Evolutionary conservation across 352 stramenopile genomes (phyloP).

Genomic region (Phytophthora podocarpi): DNA sequence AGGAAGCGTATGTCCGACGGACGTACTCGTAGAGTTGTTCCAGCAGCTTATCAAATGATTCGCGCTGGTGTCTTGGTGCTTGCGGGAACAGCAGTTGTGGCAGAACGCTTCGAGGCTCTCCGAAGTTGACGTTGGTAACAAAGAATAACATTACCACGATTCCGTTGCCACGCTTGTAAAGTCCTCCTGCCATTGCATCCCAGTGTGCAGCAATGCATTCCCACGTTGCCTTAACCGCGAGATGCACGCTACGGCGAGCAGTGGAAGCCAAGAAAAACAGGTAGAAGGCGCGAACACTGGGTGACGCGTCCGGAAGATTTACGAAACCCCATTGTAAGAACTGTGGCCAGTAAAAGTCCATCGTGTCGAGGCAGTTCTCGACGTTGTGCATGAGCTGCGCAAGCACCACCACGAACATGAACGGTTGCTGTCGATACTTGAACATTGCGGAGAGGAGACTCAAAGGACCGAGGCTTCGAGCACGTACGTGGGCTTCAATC

Average conservation of each 20-base stretch:
- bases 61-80: slow-evolving; percentile 46
- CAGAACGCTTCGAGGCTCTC: slow-evolving; percentile 46
- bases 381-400: slow-evolving; percentile 65
- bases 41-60: slow-evolving; percentile 46
- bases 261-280: slow-evolving; percentile 63
- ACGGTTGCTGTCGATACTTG: slow-evolving; percentile 69
- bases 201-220: slow-evolving; percentile 70
- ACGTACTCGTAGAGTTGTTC: slow-evolving; percentile 49
- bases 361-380: slow-evolving; percentile 55
- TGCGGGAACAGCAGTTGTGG: slow-evolving; percentile 50
- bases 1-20: slow-evolving; percentile 37
- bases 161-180: slow-evolving; percentile 47
- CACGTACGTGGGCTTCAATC: slow-evolving; percentile 46
- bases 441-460: slow-evolving; percentile 66
- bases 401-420: slow-evolving; percentile 73
- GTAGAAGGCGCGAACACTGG: slow-evolving; percentile 67
- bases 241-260: slow-evolving; percentile 53
- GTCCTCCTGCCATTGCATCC: slow-evolving; percentile 54
- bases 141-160: slow-evolving; percentile 72
- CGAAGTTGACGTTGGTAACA: slow-evolving; percentile 65
- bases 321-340: slow-evolving; percentile 72
- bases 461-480: slow-evolving; percentile 47
- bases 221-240: slow-evolving; percentile 66
- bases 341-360: slow-evolving; percentile 77
- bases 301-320: slow-evolving; percentile 44